phyloP scores from a whole-genome alignment of 768 basidiomycete species.

The Rubroboletus satanas region DNA sequence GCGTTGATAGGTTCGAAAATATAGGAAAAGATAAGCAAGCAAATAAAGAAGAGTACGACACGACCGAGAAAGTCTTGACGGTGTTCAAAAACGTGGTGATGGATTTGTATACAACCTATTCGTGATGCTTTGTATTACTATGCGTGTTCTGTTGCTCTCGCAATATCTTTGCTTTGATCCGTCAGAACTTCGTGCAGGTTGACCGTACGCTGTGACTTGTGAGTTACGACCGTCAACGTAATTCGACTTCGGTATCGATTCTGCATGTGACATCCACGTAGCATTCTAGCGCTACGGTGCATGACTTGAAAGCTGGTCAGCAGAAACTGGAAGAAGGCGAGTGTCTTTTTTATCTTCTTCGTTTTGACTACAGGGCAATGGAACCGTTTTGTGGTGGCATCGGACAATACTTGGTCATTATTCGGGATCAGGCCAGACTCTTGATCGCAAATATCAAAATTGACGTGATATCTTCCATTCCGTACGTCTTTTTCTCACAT shows the following conservation, averaged over 20 bases:
- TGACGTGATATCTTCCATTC: not conserved
- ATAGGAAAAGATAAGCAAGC: constrained; percentile 32
- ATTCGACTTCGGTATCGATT: not conserved
- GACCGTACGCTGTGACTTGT: not conserved
- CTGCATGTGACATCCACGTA: not conserved
- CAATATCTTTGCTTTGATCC: constrained; percentile 7
- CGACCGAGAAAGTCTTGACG: constrained; percentile 28
- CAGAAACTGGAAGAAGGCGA: not conserved
- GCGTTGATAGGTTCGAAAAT: constrained; percentile 1
- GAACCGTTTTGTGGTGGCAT: not conserved
- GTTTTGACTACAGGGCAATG: not conserved
- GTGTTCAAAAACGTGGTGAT: not conserved
- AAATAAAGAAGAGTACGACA: constrained; percentile 19
- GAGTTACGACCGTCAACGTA: not conserved
- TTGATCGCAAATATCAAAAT: not conserved
- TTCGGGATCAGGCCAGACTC: not conserved
- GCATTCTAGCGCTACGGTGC: not conserved
- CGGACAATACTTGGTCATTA: not conserved
- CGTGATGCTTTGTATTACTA: constrained; percentile 15
- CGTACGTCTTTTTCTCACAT: not conserved
- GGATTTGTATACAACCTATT: constrained; percentile 10
- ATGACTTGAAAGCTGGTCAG: not conserved
- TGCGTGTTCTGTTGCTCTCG: constrained; percentile 8
- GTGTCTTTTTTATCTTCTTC: not conserved
- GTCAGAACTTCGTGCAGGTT: not conserved